A percentile compares a stretch with the other conserved stretches of the same genome.
These are phyloP conservation scores for Suhomyces taliae DNA, from an alignment of 1,139 yeast species.

Conservation along the genomic window DNA sequence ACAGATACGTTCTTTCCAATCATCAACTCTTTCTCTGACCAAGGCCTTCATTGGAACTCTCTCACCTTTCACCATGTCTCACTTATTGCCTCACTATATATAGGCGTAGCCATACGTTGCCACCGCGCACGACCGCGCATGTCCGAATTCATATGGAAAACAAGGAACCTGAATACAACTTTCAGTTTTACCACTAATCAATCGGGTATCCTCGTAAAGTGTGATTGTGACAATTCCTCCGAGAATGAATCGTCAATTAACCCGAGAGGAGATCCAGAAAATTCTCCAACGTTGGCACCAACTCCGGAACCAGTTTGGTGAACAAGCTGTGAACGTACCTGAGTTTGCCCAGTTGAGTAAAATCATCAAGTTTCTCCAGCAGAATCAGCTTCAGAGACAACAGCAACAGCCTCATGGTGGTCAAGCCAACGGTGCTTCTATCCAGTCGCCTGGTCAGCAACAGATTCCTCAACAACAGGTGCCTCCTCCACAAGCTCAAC, in stretches of 20 bases:
- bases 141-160: background rate
- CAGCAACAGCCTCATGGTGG: slow-evolving; percentile 19
- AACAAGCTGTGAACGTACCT: slow-evolving; percentile 58
- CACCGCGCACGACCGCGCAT: slow-evolving; percentile 6
- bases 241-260: slow-evolving; percentile 23
- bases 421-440: slow-evolving; percentile 2
- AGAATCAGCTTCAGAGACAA: slow-evolving; percentile 30
- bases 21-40: too few species aligned
- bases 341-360: slow-evolving; percentile 62
- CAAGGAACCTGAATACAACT: background rate
- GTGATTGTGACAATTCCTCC: background rate
- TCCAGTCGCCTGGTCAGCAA: slow-evolving; percentile 4
- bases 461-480: slow-evolving; percentile 11
- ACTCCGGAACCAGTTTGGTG: slow-evolving; percentile 62
- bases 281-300: slow-evolving; percentile 61
- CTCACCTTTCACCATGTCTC: too few species aligned
- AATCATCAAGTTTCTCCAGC: slow-evolving; percentile 54
- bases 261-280: slow-evolving; percentile 46
- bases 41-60: too few species aligned
- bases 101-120: background rate
- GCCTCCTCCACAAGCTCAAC: slow-evolving; percentile 5
- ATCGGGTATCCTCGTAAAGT: slow-evolving; percentile 2
- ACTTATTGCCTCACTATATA: background rate
- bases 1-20: too few species aligned
- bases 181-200: slow-evolving; percentile 1